Conservation (phyloP, 2,329 filamentous ascomycete genomes). For the Alternaria panax region DNA sequence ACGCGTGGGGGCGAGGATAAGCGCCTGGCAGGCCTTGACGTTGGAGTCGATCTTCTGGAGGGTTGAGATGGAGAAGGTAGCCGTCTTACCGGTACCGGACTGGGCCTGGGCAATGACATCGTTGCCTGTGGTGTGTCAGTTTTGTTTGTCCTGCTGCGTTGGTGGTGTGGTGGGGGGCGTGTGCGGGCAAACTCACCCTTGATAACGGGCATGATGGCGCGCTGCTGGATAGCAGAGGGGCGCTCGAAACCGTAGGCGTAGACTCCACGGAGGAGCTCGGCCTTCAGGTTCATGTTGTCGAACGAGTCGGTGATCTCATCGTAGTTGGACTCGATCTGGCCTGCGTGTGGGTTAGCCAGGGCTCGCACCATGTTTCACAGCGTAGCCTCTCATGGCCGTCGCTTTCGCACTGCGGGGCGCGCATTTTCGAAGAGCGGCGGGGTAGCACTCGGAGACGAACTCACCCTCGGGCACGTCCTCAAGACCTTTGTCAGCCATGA, state of each 20-base stretch:
- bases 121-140: constrained; percentile 65
- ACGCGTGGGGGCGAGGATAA: constrained; percentile 97
- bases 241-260: constrained; percentile 99
- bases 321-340: constrained; percentile 99
- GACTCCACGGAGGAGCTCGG: constrained; percentile 97
- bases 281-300: constrained; percentile 96
- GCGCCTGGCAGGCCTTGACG: constrained; percentile 95
- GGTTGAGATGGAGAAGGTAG: constrained; percentile 98
- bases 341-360: constrained; percentile 59
- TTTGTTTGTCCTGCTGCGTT: constrained; percentile 10
- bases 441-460: constrained; percentile 51
- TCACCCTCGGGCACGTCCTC: constrained; percentile 96
- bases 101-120: constrained; percentile 99
- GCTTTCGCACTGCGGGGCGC: constrained; percentile 22
- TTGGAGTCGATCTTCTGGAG: constrained; percentile 98
- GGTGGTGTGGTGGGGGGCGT: background rate
- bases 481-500: constrained; percentile 98
- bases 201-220: constrained; percentile 99
- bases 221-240: constrained; percentile 99
- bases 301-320: constrained; percentile 99
- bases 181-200: constrained; percentile 72
- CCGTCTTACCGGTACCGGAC: constrained; percentile 99
- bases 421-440: constrained; percentile 9
- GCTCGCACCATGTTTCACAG: constrained; percentile 5
- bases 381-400: constrained; percentile 10